Conservation (phyloP, 768 basidiomycete genomes). For the Tricholoma terreum region DNA sequence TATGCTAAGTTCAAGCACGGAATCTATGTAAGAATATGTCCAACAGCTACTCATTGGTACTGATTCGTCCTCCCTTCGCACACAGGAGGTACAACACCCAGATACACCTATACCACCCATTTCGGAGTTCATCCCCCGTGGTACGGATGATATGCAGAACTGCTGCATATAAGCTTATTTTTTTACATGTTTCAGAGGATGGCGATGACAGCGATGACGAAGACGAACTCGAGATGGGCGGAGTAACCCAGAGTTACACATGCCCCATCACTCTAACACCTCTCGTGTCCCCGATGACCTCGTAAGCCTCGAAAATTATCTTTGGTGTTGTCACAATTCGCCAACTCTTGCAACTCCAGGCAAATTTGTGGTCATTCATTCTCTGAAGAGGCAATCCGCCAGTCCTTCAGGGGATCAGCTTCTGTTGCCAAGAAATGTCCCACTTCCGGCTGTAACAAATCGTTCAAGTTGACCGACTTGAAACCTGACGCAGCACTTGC, state of each 20-base stretch:
- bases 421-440: constrained; percentile 53
- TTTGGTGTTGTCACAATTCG: constrained; percentile 4
- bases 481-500: constrained; percentile 54
- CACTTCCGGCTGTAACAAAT: constrained; percentile 66
- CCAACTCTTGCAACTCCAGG: constrained; percentile 32
- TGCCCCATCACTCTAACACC: constrained; percentile 76
- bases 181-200: constrained; percentile 67
- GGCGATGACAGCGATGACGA: constrained; percentile 83
- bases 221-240: constrained; percentile 87
- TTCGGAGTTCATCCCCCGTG: constrained; percentile 66
- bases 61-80: background rate
- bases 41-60: background rate
- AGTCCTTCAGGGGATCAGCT: constrained; percentile 47
- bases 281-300: constrained; percentile 74
- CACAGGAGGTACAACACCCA: constrained; percentile 65
- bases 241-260: constrained; percentile 76
- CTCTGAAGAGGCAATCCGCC: constrained; percentile 66
- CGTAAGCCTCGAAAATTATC: constrained; percentile 48
- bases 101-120: constrained; percentile 74
- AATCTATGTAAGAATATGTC: constrained; percentile 52
- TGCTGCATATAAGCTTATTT: background rate
- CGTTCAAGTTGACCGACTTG: constrained; percentile 49
- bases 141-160: constrained; percentile 31
- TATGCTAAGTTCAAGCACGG: constrained; percentile 63
- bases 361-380: constrained; percentile 78